Evolutionary conservation across 2,329 filamentous ascomycete genomes (phyloP).

Genomic region (Rachicladosporium sp.): DNA sequence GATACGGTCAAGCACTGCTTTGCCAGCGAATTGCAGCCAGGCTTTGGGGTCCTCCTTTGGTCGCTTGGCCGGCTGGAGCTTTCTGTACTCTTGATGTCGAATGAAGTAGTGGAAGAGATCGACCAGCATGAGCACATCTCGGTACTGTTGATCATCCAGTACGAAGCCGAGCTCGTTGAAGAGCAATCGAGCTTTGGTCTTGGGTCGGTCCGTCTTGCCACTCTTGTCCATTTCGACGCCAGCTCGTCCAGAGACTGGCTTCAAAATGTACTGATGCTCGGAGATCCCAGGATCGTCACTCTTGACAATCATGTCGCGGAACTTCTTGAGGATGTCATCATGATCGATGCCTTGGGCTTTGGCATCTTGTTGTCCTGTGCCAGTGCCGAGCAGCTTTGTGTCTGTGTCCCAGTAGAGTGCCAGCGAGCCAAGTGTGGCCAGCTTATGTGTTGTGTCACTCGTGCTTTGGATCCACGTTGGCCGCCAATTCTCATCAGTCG

Average conservation of each 20-base stretch:
- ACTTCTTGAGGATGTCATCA: constrained; percentile 62
- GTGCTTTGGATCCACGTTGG: constrained; percentile 92
- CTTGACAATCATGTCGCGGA: constrained; percentile 69
- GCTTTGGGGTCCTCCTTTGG: constrained; percentile 84
- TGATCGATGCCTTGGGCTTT: constrained; percentile 54
- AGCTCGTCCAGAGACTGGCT: constrained; percentile 87
- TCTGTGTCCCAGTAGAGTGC: constrained; percentile 99
- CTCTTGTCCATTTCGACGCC: constrained; percentile 94
- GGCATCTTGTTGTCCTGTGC: constrained; percentile 55
- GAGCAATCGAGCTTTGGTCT: constrained; percentile 77
- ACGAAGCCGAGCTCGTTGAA: constrained; percentile 98
- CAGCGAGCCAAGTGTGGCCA: constrained; percentile 78
- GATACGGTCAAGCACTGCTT: constrained; percentile 84
- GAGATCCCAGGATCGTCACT: constrained; percentile 45
- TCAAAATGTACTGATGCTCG: constrained; percentile 84
- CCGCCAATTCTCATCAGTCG: constrained; percentile 88
- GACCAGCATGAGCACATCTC: constrained; percentile 93
- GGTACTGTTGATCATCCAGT: constrained; percentile 95
- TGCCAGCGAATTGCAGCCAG: constrained; percentile 83
- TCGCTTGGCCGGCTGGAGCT: constrained; percentile 69
- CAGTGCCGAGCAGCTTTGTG: constrained; percentile 67
- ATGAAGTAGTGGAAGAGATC: constrained; percentile 98
- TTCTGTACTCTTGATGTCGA: constrained; percentile 93
- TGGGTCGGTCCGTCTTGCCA: constrained; percentile 63
- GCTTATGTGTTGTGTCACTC: constrained; percentile 73